Evolutionary conservation across 768 basidiomycete species (phyloP).

Genomic region (Collybiopsis luxurians): DNA sequence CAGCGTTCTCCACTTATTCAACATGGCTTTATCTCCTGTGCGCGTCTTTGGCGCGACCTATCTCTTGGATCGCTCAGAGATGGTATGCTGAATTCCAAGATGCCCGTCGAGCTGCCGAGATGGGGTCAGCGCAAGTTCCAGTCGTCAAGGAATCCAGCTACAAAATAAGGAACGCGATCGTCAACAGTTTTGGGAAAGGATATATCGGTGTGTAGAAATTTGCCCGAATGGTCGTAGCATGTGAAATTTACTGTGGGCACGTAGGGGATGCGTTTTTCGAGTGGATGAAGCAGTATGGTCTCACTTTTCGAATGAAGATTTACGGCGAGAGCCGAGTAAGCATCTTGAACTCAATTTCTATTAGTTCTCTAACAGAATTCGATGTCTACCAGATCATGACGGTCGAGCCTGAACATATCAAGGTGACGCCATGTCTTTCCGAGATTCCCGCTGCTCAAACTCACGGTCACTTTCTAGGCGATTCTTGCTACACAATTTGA

Average conservation of each 20-base stretch:
- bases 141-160: neutral
- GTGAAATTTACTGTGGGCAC: neutral
- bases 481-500: slow-evolving; percentile 38
- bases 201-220: neutral
- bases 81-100: neutral
- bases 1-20: neutral
- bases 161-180: neutral
- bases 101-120: neutral
- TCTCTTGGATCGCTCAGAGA: neutral
- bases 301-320: neutral
- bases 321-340: slow-evolving; percentile 4
- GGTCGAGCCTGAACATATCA: slow-evolving; percentile 24
- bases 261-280: slow-evolving; percentile 3
- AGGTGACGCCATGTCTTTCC: slow-evolving; percentile 10
- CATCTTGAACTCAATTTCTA: neutral
- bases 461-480: slow-evolving; percentile 7
- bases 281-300: slow-evolving; percentile 7
- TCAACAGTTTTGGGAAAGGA: neutral
- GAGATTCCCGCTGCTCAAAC: neutral
- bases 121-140: neutral
- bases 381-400: slow-evolving; percentile 11
- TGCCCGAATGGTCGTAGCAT: neutral
- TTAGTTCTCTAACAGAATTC: neutral
- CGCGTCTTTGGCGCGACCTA: neutral
- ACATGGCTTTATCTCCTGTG: neutral